phyloP scores from a whole-genome alignment of 1,284 basidiomycete species.

The Coniferiporia weirii region DNA sequence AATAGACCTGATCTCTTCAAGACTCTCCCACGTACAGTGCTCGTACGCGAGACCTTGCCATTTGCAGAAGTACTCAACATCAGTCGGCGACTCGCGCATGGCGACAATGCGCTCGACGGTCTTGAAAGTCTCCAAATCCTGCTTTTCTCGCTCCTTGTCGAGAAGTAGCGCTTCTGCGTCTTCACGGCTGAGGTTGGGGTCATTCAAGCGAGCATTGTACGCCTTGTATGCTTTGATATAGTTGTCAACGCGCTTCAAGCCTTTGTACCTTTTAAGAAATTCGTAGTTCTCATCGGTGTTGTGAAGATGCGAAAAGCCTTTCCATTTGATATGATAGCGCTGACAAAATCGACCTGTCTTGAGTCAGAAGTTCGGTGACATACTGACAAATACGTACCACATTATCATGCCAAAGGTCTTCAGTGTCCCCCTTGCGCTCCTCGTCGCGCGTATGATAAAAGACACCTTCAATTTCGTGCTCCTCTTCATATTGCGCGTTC shows the following conservation, averaged over 20 bases:
- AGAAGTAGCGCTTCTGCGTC: conserved; percentile 87
- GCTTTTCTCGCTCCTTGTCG: conserved; percentile 85
- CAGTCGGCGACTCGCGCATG: conserved; percentile 64
- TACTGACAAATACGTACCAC: conserved; percentile 50
- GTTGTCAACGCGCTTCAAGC: conserved; percentile 97
- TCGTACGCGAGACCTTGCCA: conserved; percentile 95
- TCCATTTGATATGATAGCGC: conserved; percentile 97
- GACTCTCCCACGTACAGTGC: conserved; percentile 93
- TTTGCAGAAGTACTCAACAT: conserved; percentile 93
- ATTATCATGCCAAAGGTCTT: conserved; percentile 81
- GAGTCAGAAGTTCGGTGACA: conserved; percentile 2
- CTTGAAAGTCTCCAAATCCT: conserved; percentile 88
- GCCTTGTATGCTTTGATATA: conserved; percentile 88
- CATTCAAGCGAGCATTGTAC: conserved; percentile 68
- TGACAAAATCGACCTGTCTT: conserved; percentile 26
- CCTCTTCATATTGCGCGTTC: conserved; percentile 52
- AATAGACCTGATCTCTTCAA: conserved; percentile 74
- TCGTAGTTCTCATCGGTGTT: conserved; percentile 97
- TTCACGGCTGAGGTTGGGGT: conserved; percentile 74
- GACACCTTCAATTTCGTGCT: conserved; percentile 89
- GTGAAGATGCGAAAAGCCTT: conserved; percentile 88
- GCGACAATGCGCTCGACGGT: conserved; percentile 90
- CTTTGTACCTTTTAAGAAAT: conserved; percentile 89
- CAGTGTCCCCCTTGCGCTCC: conserved; percentile 64
- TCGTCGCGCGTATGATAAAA: conserved; percentile 81